Evolutionary conservation across 1,139 yeast genomes (phyloP), one percentile per base, ranked within the genome.

Genomic region (Candida sp.): DNA sequence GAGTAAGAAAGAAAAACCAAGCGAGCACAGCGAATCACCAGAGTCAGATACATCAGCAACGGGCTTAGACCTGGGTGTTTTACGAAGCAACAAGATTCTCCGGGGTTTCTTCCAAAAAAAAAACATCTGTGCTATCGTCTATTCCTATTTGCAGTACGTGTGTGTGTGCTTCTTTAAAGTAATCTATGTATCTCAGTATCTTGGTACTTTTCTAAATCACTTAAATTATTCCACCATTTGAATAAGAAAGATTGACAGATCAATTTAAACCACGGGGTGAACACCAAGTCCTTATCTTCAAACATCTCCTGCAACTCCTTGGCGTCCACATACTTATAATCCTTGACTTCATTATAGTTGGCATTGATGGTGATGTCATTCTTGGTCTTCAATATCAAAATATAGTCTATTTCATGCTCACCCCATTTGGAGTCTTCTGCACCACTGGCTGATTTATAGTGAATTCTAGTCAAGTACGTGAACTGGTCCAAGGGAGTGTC

Each of bases 191-290:
- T 72, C 33, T 63, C 65, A 30, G 73, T 72, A 58, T 75, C 82
- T 57, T 72, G 70, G 60, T 77, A 83, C 54, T 71, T 67, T 26
- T 75, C 74, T 57, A 85, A 75, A 55, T 80, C 72, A 62, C 84
- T 86, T 58, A 93, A 75, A 56, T 84, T 80, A 46, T 78, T 80
- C 99, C 99, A 94, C 99, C 99, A 94, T 58, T 89, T 80, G 75
- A 90, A 94, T 64, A 94, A 77, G 65, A 90, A 90, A 47, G 90
- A 85, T 65, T 94, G 92, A 68, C 99, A 96, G 61, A 94, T 94
- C 59, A 94, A 83, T 71, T 91, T 92, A 77, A 94, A 94, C 99
- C 99, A 94, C 8, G 99, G 99, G 5, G 99, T 94, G 70, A 94
- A 96, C 22, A 83, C 80, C 57, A 88, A 76, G 12, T 63, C 56